These are phyloP conservation scores for Penicillium goetzii DNA, from an alignment of 495 filamentous ascomycete genomes.

Conservation along the genomic window DNA sequence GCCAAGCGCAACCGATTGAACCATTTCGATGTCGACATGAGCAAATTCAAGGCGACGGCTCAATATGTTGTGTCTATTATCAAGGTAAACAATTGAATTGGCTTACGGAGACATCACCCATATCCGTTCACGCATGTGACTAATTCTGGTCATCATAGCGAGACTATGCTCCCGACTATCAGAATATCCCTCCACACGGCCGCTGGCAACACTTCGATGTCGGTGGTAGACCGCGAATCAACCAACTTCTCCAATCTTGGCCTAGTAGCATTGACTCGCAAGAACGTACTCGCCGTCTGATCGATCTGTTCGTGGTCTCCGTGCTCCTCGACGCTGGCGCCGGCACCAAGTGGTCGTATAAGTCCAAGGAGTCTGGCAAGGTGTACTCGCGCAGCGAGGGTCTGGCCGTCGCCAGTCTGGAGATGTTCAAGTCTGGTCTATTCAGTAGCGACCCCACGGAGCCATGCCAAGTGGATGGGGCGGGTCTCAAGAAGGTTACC, in stretches of 20 bases:
- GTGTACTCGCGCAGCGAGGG: slow-evolving; percentile 87
- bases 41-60: slow-evolving; percentile 84
- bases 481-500: slow-evolving; percentile 74
- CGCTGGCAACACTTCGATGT: slow-evolving; percentile 76
- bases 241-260: slow-evolving; percentile 68
- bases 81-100: slow-evolving; percentile 63
- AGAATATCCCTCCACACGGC: slow-evolving; percentile 73
- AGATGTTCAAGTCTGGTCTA: slow-evolving; percentile 96
- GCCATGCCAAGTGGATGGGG: slow-evolving; percentile 87
- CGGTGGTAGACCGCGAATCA: slow-evolving; percentile 67
- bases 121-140: slow-evolving; percentile 8
- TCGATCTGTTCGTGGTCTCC: slow-evolving; percentile 70
- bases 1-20: slow-evolving; percentile 77
- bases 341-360: slow-evolving; percentile 75
- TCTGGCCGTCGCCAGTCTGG: slow-evolving; percentile 88
- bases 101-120: background rate
- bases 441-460: slow-evolving; percentile 84
- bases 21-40: slow-evolving; percentile 91
- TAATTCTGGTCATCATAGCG: slow-evolving; percentile 55
- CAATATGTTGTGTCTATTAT: slow-evolving; percentile 95
- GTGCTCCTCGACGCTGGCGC: slow-evolving; percentile 71
- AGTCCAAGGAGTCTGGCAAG: slow-evolving; percentile 85
- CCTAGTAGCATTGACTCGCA: slow-evolving; percentile 61
- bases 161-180: slow-evolving; percentile 86
- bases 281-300: slow-evolving; percentile 65